These are phyloP conservation scores for Iris macrosiphon DNA, from an alignment of 106 monocot genomes.

Conservation along the genomic window DNA sequence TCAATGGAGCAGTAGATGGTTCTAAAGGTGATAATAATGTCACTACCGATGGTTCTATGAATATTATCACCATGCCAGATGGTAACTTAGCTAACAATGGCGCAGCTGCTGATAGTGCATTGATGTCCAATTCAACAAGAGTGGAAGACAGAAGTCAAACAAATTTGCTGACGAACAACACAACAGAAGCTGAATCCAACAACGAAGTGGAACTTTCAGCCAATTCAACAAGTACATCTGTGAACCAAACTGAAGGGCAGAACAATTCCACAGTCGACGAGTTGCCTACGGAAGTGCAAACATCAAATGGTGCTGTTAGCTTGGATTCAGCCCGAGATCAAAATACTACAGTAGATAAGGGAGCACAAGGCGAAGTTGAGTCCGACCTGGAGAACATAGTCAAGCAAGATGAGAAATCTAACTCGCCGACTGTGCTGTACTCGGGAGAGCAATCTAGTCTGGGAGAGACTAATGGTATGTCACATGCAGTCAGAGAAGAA, in stretches of 20 bases:
- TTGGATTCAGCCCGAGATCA: slow-evolving; percentile 4
- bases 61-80: not conserved
- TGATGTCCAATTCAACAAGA: slow-evolving; percentile 7
- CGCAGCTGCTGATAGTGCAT: not conserved
- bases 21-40: not conserved
- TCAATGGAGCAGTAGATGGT: slow-evolving; percentile 7
- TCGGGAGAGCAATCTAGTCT: not conserved
- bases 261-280: not conserved
- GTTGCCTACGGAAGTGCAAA: not conserved
- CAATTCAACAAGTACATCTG: not conserved
- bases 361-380: not conserved
- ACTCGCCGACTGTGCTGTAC: not conserved
- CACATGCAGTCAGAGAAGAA: not conserved
- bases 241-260: slow-evolving; percentile 5
- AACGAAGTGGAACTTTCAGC: not conserved
- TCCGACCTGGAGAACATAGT: not conserved
- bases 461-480: not conserved
- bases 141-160: not conserved
- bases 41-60: not conserved
- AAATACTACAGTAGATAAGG: not conserved
- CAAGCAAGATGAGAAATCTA: not conserved
- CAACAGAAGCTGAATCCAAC: not conserved
- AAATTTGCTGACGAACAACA: slow-evolving; percentile 7
- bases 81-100: not conserved
- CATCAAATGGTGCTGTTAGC: not conserved